Percentiles rank a stretch among this genome's conserved stretches.
Evolutionary conservation across 129 eudicot species (phyloP).

Genomic region (Oenanthe sinensis): DNA sequence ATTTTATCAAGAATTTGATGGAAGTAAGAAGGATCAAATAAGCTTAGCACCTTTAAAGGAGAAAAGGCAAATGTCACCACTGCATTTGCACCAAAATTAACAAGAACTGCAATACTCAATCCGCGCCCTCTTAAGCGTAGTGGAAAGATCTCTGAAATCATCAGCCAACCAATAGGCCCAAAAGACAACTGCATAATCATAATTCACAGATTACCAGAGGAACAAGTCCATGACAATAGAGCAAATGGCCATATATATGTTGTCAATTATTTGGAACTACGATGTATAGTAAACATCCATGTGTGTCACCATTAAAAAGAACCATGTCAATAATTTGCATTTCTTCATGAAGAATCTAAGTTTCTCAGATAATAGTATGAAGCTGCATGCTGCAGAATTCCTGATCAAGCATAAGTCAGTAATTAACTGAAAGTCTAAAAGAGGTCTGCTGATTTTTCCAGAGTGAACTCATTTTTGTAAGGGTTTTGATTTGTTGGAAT

Average conservation of each 20-base stretch:
- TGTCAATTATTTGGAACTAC: neutral
- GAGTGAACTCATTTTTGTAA: neutral
- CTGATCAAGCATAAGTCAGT: neutral
- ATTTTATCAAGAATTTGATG: neutral
- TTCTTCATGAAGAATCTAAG: neutral
- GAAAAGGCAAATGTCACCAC: conserved; percentile 86
- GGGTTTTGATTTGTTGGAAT: neutral
- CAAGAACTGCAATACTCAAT: conserved; percentile 79
- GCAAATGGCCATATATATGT: neutral
- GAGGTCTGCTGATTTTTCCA: neutral
- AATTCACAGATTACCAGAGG: neutral
- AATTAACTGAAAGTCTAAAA: neutral
- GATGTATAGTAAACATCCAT: neutral
- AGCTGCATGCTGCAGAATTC: neutral
- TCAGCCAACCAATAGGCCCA: conserved; percentile 99
- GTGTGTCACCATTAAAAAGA: neutral
- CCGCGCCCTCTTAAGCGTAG: conserved; percentile 91
- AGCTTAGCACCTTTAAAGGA: conserved; percentile 60
- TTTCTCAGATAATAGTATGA: neutral
- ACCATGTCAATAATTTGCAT: neutral
- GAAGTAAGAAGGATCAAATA: neutral
- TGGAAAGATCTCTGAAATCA: conserved; percentile 95
- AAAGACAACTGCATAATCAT: conserved; percentile 67
- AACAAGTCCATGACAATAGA: neutral
- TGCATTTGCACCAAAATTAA: conserved; percentile 89